phyloP scores from a whole-genome alignment of 352 stramenopile species.

The Phytophthora pini region DNA sequence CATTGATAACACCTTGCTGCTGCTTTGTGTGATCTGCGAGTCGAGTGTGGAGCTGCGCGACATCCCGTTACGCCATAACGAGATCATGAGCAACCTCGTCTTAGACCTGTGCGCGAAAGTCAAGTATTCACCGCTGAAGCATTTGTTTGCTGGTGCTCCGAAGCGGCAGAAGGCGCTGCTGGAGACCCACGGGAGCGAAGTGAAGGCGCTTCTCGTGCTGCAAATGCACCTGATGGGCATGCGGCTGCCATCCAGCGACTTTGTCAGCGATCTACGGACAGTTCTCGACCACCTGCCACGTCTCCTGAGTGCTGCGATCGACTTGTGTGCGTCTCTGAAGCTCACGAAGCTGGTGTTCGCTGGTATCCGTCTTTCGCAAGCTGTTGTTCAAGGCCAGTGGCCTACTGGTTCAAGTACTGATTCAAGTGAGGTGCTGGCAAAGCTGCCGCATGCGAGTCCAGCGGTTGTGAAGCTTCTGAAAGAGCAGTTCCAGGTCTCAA shows the following conservation, averaged over 20 bases:
- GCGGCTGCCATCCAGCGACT: slow-evolving; percentile 97
- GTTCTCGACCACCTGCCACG: slow-evolving; percentile 97
- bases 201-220: slow-evolving; percentile 92
- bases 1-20: slow-evolving; percentile 22
- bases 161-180: slow-evolving; percentile 69
- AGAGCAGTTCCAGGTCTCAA: slow-evolving; percentile 35
- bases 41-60: slow-evolving; percentile 94
- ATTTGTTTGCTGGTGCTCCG: slow-evolving; percentile 48
- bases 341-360: slow-evolving; percentile 57
- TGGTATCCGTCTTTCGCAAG: slow-evolving; percentile 62
- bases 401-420: slow-evolving; percentile 24
- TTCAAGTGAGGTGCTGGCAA: slow-evolving; percentile 36
- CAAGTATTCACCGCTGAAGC: slow-evolving; percentile 61
- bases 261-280: slow-evolving; percentile 96
- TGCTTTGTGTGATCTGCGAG: slow-evolving; percentile 68
- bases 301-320: slow-evolving; percentile 94
- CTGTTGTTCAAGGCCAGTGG: slow-evolving; percentile 63
- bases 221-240: slow-evolving; percentile 95
- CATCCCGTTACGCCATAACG: slow-evolving; percentile 97
- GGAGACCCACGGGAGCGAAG: slow-evolving; percentile 78
- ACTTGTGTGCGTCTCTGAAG: slow-evolving; percentile 82
- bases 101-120: slow-evolving; percentile 63
- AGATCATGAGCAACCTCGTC: slow-evolving; percentile 90
- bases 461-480: slow-evolving; percentile 38
- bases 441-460: slow-evolving; percentile 54